These are phyloP conservation scores for Tylopilus sp. DNA, from an alignment of 768 basidiomycete species.

Conservation along the genomic window DNA sequence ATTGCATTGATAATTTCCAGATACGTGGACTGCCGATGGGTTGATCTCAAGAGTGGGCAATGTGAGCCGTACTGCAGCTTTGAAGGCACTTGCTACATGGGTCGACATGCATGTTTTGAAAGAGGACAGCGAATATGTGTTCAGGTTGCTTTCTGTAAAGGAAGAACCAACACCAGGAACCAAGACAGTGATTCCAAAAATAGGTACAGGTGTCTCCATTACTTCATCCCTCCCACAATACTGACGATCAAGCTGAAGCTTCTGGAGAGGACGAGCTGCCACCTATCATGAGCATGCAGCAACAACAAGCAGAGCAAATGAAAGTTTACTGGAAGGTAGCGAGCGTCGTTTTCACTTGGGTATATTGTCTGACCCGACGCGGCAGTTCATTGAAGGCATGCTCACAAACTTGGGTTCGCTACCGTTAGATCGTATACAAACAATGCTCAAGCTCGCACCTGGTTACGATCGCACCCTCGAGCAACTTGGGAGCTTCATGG, in stretches of 20 bases:
- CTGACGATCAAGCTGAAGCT: conserved; percentile 10
- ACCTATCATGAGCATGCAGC: conserved; percentile 55
- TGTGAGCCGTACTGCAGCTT: conserved; percentile 57
- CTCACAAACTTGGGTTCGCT: conserved; percentile 81
- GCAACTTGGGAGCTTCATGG: conserved; percentile 77
- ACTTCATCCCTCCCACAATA: neutral
- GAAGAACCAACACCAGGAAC: conserved; percentile 40
- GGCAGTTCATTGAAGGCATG: conserved; percentile 86
- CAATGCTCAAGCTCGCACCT: conserved; percentile 81
- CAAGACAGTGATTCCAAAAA: conserved; percentile 19
- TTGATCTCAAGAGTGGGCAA: conserved; percentile 61
- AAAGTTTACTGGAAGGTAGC: conserved; percentile 82
- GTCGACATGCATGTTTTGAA: conserved; percentile 77
- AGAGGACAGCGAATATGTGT: conserved; percentile 57
- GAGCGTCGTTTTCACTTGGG: neutral
- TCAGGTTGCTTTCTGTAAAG: conserved; percentile 60
- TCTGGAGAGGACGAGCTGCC: conserved; percentile 45
- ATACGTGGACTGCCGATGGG: conserved; percentile 68
- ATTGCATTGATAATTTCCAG: conserved; percentile 33
- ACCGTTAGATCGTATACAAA: conserved; percentile 79
- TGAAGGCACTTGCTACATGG: conserved; percentile 83
- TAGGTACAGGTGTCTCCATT: conserved; percentile 17
- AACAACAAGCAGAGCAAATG: conserved; percentile 84
- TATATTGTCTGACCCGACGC: neutral
- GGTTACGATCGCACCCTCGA: conserved; percentile 79